Conservation (phyloP, 2,329 filamentous ascomycete species). For the Paecilomyces sp. region DNA sequence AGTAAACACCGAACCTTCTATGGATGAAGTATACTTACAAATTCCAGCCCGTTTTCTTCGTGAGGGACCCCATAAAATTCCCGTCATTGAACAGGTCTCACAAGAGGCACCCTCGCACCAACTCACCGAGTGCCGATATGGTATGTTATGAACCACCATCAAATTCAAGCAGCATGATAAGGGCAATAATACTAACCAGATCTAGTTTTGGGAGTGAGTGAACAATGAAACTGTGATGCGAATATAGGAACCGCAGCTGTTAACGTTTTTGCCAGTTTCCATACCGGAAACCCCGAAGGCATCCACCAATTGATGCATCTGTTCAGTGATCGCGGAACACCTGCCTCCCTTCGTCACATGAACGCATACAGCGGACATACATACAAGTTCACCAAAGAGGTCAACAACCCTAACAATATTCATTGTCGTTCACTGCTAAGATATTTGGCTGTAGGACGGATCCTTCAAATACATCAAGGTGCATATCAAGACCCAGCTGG, state of each 20-base stretch:
- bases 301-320: constrained; percentile 56
- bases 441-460: constrained; percentile 36
- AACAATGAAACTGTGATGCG: too few relatives aligned
- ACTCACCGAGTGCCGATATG: constrained; percentile 19
- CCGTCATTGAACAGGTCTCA: constrained; percentile 64
- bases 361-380: constrained; percentile 60
- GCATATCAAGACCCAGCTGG: constrained; percentile 35
- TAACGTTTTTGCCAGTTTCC: constrained; percentile 25
- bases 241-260: background rate
- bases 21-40: background rate
- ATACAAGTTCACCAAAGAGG: constrained; percentile 53
- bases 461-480: constrained; percentile 57
- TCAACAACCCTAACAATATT: constrained; percentile 1
- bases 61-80: constrained; percentile 62
- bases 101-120: constrained; percentile 47
- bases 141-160: background rate
- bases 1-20: background rate
- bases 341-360: constrained; percentile 54
- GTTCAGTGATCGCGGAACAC: constrained; percentile 58
- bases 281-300: constrained; percentile 53
- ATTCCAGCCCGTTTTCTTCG: constrained; percentile 57
- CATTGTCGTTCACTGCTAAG: background rate
- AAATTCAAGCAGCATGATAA: background rate
- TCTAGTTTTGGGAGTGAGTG: constrained; percentile 21
- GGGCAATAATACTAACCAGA: background rate